Base-by-base conservation (phyloP, 495 filamentous ascomycete species). In the Elasticomyces elasticus region DNA sequence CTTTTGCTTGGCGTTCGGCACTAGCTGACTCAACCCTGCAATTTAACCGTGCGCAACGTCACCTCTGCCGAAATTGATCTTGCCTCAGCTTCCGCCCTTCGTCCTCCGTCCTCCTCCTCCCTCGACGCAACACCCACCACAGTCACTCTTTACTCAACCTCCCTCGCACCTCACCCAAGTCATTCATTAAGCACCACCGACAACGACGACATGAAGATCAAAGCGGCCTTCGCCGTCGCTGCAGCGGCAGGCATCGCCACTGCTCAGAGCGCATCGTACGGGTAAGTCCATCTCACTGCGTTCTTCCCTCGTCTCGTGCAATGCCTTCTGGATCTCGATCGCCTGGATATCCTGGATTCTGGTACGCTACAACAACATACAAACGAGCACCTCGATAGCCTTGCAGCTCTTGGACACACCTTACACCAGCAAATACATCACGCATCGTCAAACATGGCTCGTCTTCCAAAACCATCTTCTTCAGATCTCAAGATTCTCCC, bases 241-340 rank as follows among this genome's bases (percentile, higher is more conserved):
- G 19, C 24, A 27, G 42, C 42, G 19, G 42, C 15, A 7, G 20
- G 24, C 6, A 22, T 45, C 24, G 42, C 42, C 42, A 27, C 42
- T 7, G 42, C 42, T 3, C 42, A 45, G 15, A 45, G 7, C 20
- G 20, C 42, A 12, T 45, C 42, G 24, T 23, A 45, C 25, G 42
- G 42, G 42, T 45, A 45, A 45, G 42, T 45, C 42, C 42, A 40
- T n/a, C 19, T 19, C 42, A 22, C 19, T 45, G 42, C 42, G 19
- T 27, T 9, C n/a, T 40, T 13, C 13, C 35, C 15, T 40, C 35
- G 5, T 15, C 4, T 15, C 12, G 5, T 17, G 33, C 42, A 23
- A 45, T 23, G 24, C 42, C 42, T 45, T 27, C 42, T 23, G 17
- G 13, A 5, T 45, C 6, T 45, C 6, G 42, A 45, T 45, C 19